Evolutionary conservation across 139 green algal species (phyloP).

Genomic region (Raphidocelis subcapitata): DNA sequence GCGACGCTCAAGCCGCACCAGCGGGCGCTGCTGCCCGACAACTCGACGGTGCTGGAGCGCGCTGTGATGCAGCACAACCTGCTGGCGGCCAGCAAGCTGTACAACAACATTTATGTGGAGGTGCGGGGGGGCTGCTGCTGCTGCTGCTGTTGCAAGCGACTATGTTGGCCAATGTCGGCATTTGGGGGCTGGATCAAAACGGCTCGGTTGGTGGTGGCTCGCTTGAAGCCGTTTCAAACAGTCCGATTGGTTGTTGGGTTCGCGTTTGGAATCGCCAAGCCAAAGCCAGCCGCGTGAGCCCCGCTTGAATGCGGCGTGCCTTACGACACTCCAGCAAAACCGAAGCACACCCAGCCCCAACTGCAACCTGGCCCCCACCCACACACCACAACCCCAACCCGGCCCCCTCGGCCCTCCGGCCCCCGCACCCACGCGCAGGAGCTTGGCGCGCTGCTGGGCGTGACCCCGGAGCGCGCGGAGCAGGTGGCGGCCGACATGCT

Average conservation of each 20-base stretch:
- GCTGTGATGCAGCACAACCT: constrained; percentile 96
- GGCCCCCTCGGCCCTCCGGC: too few relatives aligned
- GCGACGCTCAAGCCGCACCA: constrained; percentile 83
- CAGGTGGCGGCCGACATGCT: constrained; percentile 83
- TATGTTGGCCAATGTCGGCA: not conserved
- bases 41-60: constrained; percentile 84
- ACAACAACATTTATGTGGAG: constrained; percentile 87
- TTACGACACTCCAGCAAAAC: too few relatives aligned
- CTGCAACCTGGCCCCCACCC: not conserved
- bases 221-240: too few relatives aligned
- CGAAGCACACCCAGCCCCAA: not conserved
- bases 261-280: too few relatives aligned
- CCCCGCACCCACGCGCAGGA: constrained; percentile 41
- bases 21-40: constrained; percentile 71
- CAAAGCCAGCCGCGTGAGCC: too few relatives aligned
- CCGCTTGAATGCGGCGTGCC: too few relatives aligned
- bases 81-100: constrained; percentile 80
- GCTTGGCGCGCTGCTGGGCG: constrained; percentile 85
- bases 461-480: constrained; percentile 77
- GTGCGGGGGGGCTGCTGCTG: constrained; percentile 4
- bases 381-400: too few relatives aligned
- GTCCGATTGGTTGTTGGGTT: too few relatives aligned
- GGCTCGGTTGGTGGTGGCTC: too few relatives aligned
- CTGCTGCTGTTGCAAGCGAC: not conserved
- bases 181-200: not conserved